These are phyloP conservation scores for Monilinia polystroma DNA, from an alignment of 2,329 filamentous ascomycete species.

Conservation along the genomic window DNA sequence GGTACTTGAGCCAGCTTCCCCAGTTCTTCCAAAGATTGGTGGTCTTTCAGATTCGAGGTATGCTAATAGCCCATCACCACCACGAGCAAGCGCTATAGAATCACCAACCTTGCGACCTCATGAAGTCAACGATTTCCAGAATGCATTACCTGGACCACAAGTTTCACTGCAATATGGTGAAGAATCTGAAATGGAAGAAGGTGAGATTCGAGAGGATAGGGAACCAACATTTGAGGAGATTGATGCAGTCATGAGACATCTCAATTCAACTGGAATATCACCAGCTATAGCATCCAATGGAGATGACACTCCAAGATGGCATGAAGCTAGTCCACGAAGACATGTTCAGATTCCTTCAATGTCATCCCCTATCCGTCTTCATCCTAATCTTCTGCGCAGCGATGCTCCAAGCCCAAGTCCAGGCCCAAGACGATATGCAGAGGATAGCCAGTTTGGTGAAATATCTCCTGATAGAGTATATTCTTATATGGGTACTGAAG, in stretches of 20 bases:
- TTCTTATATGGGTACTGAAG: constrained; percentile 47
- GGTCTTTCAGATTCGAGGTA: constrained; percentile 37
- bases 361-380: constrained; percentile 54
- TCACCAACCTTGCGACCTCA: constrained; percentile 26
- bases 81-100: constrained; percentile 26
- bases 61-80: constrained; percentile 37
- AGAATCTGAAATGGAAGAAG: constrained; percentile 25
- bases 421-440: constrained; percentile 41
- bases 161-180: constrained; percentile 25
- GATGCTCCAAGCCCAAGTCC: constrained; percentile 74
- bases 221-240: constrained; percentile 71
- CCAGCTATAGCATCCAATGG: constrained; percentile 20
- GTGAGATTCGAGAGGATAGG: constrained; percentile 23
- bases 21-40: constrained; percentile 11
- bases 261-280: constrained; percentile 72
- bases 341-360: constrained; percentile 45
- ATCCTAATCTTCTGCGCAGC: constrained; percentile 58
- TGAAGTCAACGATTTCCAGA: constrained; percentile 35
- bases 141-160: constrained; percentile 33
- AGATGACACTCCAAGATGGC: constrained; percentile 47
- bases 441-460: constrained; percentile 8
- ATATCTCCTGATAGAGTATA: constrained; percentile 45
- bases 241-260: constrained; percentile 85
- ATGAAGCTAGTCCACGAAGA: constrained; percentile 46
- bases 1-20: constrained; percentile 19